Evolutionary conservation across 2,329 filamentous ascomycete species (phyloP).

Genomic region (Cladosporium velox): DNA sequence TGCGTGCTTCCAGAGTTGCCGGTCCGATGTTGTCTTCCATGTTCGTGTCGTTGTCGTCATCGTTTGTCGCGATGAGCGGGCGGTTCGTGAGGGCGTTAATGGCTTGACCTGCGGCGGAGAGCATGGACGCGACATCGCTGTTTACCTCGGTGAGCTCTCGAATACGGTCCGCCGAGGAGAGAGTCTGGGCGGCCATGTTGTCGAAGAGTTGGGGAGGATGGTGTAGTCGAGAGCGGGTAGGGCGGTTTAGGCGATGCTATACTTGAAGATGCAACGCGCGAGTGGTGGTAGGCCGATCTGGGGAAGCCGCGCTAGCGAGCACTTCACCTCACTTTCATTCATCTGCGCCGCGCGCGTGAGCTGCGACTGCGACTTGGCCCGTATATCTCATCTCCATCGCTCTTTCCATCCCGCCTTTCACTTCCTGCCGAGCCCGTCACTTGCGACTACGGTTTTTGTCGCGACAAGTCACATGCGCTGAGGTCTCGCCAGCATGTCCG

Average conservation of each 20-base stretch:
- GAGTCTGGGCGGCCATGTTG: constrained; percentile 29
- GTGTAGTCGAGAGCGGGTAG: not conserved
- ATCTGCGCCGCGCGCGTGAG: not conserved
- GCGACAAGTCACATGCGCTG: constrained; percentile 3
- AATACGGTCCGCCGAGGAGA: constrained; percentile 76
- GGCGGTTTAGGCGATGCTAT: not conserved
- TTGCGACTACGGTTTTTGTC: not conserved
- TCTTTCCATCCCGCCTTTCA: not conserved
- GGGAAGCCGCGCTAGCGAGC: constrained; percentile 8
- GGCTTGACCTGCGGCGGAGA: constrained; percentile 62
- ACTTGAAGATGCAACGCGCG: not conserved
- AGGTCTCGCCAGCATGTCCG: constrained; percentile 11
- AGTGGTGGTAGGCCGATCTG: not conserved
- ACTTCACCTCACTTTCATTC: constrained; percentile 14
- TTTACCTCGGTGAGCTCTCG: constrained; percentile 79
- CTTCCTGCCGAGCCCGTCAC: not conserved
- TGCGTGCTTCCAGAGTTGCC: constrained; percentile 54
- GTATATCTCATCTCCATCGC: not conserved
- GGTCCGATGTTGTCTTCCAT: constrained; percentile 56
- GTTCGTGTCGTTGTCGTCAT: constrained; percentile 33
- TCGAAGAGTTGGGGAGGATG: not conserved
- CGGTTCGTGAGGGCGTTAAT: constrained; percentile 63
- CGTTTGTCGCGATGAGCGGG: constrained; percentile 38
- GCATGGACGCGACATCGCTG: constrained; percentile 56
- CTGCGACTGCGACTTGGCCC: not conserved